phyloP scores from a whole-genome alignment of 306 rosid genomes.

The Purshia tridentata region DNA sequence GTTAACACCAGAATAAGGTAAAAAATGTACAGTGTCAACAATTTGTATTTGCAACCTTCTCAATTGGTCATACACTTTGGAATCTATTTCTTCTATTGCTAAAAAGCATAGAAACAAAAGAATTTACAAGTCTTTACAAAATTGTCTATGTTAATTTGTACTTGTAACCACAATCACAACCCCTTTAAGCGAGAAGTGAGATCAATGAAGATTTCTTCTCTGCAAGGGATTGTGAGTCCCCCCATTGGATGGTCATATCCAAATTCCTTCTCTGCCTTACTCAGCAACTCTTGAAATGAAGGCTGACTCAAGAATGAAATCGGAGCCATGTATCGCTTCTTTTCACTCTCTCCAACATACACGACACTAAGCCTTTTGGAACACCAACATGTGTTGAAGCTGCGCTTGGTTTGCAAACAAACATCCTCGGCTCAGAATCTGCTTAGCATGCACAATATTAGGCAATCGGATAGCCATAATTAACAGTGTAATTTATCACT shows the following conservation, averaged over 20 bases:
- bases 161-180: background rate
- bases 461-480: conserved; percentile 31
- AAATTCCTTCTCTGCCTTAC: conserved; percentile 43
- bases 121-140: too few species aligned
- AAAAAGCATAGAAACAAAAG: too few species aligned
- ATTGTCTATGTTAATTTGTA: background rate
- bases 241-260: conserved; percentile 55
- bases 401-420: background rate
- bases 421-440: conserved; percentile 11
- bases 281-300: conserved; percentile 37
- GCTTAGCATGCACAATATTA: conserved; percentile 14
- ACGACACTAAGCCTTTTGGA: conserved; percentile 50
- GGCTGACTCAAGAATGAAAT: conserved; percentile 41
- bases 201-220: conserved; percentile 31
- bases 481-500: background rate
- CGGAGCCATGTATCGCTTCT: conserved; percentile 42
- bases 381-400: conserved; percentile 9
- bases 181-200: conserved; percentile 30
- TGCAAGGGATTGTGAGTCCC: conserved; percentile 54
- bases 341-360: conserved; percentile 42
- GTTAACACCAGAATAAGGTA: too few species aligned
- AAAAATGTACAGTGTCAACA: too few species aligned
- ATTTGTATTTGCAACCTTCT: too few species aligned
- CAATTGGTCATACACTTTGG: too few species aligned
- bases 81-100: too few species aligned